Evolutionary conservation across 2,329 filamentous ascomycete genomes (phyloP).

Genomic region (Penicillium sp.): DNA sequence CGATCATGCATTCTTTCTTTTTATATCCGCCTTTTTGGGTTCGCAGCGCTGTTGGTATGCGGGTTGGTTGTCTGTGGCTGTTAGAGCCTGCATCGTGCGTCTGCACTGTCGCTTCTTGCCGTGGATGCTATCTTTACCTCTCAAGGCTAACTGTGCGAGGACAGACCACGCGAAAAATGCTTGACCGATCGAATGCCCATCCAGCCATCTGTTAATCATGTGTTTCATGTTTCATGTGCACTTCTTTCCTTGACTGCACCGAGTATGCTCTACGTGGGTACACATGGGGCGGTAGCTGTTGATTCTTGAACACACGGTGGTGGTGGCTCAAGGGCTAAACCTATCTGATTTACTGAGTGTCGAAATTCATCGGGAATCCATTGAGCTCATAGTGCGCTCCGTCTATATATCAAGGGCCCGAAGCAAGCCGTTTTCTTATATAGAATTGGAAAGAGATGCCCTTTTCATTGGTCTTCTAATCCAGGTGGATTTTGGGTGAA

Average conservation of each 20-base stretch:
- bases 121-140: not conserved
- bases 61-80: not conserved
- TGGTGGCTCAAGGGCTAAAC: not conserved
- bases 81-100: conserved; percentile 1
- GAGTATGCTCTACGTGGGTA: not conserved
- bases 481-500: too few relatives aligned
- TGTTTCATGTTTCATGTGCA: not conserved
- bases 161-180: not conserved
- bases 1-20: not conserved
- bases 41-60: not conserved
- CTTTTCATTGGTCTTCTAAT: too few relatives aligned
- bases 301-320: not conserved
- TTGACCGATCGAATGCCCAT: not conserved
- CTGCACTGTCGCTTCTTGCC: not conserved
- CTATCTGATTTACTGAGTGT: not conserved
- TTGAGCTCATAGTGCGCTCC: too few relatives aligned
- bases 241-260: not conserved
- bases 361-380: too few relatives aligned
- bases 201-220: not conserved
- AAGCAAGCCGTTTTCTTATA: too few relatives aligned
- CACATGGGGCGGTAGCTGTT: not conserved
- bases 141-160: not conserved
- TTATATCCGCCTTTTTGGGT: not conserved
- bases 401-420: too few relatives aligned
- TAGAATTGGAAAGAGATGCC: too few relatives aligned